Evolutionary conservation across 1,284 basidiomycete species (phyloP), one percentile per base, ranked within the genome.

Genomic region (Hemileia vastatrix): DNA sequence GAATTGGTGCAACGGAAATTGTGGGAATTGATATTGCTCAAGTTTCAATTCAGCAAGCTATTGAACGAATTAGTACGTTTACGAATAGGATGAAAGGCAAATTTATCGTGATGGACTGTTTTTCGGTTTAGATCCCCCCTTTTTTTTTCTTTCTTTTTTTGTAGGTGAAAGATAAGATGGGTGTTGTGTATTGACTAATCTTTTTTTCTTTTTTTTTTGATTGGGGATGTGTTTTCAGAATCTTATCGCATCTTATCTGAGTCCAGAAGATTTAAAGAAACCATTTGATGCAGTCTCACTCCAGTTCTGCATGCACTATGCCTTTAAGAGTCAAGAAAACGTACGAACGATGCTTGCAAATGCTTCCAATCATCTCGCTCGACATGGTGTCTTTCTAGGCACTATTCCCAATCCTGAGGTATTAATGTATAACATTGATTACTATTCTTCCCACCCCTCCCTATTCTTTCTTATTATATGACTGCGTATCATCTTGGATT

Each of bases 301-400:
- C 86, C 95, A 99, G 75, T 99, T 99, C 77, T 98, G 94, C 78
- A 95, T 98, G 90, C 95, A 99, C 77, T 98, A 99, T 73, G 95
- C 94, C 6, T 98, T 97, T 76, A 92, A 97, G 75, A 86, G 82
- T 44, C 83, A 85, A 31, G 79, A 82, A 57, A 96, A 95, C 76
- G 90, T 86, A 24, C 82, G 90, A 36, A 85, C 83, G 72, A 96
- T 99, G 94, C 83, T 99, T 27, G 83, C 86, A 56, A 99, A 99
- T 74, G 93, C 94, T 23, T 83, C 85, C 57, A 77, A 82, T 45
- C 86, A 86, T 79, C 80, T 99, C 53, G 81, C 87, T 40, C 79
- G 80, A 23, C 93, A 93, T 31, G 95, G 95, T 1, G 77, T 86
- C 11, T 95, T 97, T 71, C 83, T 98, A 57, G 95, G 94, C 27